phyloP scores from a whole-genome alignment of 495 filamentous ascomycete genomes.

The Hypoxylon subgilvum region DNA sequence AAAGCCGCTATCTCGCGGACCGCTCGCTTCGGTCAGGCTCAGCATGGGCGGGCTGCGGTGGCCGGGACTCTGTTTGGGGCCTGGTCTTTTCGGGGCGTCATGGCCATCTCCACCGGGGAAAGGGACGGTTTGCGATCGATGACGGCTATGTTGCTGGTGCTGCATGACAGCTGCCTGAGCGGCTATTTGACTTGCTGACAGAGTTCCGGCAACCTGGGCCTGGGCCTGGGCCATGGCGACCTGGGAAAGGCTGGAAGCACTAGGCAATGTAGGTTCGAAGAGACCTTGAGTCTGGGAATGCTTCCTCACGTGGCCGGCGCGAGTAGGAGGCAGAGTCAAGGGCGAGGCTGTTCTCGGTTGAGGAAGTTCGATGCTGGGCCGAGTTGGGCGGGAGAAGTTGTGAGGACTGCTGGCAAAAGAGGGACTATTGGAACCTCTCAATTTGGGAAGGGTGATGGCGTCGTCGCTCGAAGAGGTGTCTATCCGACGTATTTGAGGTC shows the following conservation, averaged over 20 bases:
- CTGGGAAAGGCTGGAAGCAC: conserved; percentile 59
- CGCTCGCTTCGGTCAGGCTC: conserved; percentile 62
- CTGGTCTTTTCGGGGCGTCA: conserved; percentile 43
- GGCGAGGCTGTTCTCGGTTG: conserved; percentile 51
- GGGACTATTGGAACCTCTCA: conserved; percentile 37
- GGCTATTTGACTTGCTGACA: conserved; percentile 81
- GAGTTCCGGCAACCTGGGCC: conserved; percentile 39
- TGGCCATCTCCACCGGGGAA: conserved; percentile 48
- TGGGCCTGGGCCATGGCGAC: conserved; percentile 46
- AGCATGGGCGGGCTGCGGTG: conserved; percentile 62
- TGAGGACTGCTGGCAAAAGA: conserved; percentile 50
- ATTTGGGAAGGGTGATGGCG: conserved; percentile 40
- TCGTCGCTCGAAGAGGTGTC: conserved; percentile 56
- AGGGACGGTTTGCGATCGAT: conserved; percentile 74
- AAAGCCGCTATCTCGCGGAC: conserved; percentile 60
- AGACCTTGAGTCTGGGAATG: conserved; percentile 79
- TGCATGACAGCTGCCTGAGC: conserved; percentile 82
- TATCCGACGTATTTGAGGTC: conserved; percentile 48
- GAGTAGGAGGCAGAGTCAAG: conserved; percentile 49
- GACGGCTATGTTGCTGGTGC: conserved; percentile 63
- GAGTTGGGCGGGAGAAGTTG: conserved; percentile 62
- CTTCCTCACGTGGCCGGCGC: conserved; percentile 56
- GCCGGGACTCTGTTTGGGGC: conserved; percentile 44
- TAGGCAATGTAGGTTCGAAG: conserved; percentile 84
- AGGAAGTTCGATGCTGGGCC: conserved; percentile 48